phyloP scores from a whole-genome alignment of 108 stramenopile species.

The Cylindrotheca fusiformis region DNA sequence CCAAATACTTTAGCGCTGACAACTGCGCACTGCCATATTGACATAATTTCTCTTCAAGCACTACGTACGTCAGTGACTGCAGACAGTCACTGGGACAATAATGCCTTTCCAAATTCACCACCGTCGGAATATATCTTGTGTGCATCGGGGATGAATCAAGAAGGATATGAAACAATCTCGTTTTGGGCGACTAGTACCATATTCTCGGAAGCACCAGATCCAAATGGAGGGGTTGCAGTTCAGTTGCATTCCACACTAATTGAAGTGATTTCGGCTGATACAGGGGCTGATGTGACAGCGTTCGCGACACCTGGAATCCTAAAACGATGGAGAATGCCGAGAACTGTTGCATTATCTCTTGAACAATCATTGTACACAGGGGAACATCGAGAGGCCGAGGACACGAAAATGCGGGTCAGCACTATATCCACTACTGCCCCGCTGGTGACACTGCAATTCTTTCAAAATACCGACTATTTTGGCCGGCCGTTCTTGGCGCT shows the following conservation, averaged over 20 bases:
- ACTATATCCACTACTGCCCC: constrained; percentile 40
- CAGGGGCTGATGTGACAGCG: constrained; percentile 49
- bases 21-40: constrained; percentile 51
- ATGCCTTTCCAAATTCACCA: constrained; percentile 35
- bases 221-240: constrained; percentile 11
- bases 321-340: constrained; percentile 39
- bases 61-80: constrained; percentile 40
- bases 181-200: constrained; percentile 48
- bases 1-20: constrained; percentile 45
- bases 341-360: constrained; percentile 27
- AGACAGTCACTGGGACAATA: constrained; percentile 39
- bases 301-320: constrained; percentile 43
- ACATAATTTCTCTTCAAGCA: constrained; percentile 58
- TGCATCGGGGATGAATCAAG: constrained; percentile 42
- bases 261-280: constrained; percentile 27
- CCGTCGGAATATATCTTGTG: constrained; percentile 61
- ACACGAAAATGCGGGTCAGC: constrained; percentile 7
- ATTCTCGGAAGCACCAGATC: constrained; percentile 8
- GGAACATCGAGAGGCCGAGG: not conserved
- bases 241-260: constrained; percentile 30
- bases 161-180: constrained; percentile 26
- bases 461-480: not conserved
- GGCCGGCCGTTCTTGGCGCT: constrained; percentile 38
- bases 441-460: constrained; percentile 33
- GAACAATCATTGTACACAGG: constrained; percentile 1